phyloP scores from a whole-genome alignment of 106 monocot genomes.

The Allium fistulosum region DNA sequence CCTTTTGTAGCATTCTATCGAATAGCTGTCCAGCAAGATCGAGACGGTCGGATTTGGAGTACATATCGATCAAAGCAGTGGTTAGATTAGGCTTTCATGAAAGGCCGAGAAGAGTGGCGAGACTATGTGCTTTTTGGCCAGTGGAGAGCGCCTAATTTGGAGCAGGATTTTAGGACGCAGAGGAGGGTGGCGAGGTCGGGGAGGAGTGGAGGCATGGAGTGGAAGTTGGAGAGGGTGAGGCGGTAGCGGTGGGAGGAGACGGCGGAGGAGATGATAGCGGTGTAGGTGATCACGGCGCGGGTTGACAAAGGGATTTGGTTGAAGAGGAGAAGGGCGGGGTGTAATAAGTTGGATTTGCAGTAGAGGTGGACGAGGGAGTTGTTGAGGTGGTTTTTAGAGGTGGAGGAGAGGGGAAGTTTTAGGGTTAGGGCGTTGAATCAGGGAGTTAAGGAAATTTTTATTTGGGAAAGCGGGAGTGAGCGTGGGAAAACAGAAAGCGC shows the following conservation, averaged over 20 bases:
- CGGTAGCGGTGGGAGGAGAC: neutral
- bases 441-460: no score
- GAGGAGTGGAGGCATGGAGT: neutral
- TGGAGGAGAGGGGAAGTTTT: no score
- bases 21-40: neutral
- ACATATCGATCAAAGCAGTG: slow-evolving; percentile 11
- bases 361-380: no score
- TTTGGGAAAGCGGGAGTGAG: no score
- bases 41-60: slow-evolving; percentile 13
- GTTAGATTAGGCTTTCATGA: slow-evolving; percentile 9
- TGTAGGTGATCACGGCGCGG: slow-evolving; percentile 16
- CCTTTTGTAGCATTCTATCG: slow-evolving; percentile 24
- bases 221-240: slow-evolving; percentile 5
- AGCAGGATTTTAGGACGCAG: slow-evolving; percentile 9
- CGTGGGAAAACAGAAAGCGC: no score
- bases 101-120: neutral
- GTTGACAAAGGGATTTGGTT: slow-evolving; percentile 1
- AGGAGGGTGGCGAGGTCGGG: slow-evolving; percentile 14
- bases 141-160: slow-evolving; percentile 8
- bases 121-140: slow-evolving; percentile 2
- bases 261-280: neutral
- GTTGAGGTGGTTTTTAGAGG: no score
- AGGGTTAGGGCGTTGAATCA: no score
- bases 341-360: neutral
- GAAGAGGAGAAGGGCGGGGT: slow-evolving; percentile 17